These are phyloP conservation scores for Baudoinia panamericana DNA, from an alignment of 495 filamentous ascomycete genomes.

Conservation along the genomic window DNA sequence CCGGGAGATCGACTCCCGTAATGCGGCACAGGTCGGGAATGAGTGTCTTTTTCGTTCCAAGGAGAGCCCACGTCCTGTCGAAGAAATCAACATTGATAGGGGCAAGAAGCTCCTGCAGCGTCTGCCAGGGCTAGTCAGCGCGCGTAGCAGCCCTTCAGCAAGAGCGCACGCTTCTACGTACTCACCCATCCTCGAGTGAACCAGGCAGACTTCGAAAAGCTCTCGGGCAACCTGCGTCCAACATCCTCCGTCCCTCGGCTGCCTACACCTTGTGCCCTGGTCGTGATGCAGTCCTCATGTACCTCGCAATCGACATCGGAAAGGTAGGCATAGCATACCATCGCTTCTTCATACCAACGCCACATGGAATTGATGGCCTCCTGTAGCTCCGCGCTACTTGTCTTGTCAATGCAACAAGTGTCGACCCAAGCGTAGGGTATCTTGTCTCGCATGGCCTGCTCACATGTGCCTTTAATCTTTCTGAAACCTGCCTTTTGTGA, in stretches of 20 bases:
- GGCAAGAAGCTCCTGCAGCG: slow-evolving; percentile 18
- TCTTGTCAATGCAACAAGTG: slow-evolving; percentile 19
- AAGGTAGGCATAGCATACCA: slow-evolving; percentile 12
- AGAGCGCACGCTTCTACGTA: too few species aligned
- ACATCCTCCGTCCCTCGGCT: too few species aligned
- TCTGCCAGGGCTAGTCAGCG: too few species aligned
- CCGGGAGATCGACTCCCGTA: neutral
- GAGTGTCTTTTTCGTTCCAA: slow-evolving; percentile 5
- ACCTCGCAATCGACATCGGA: slow-evolving; percentile 1
- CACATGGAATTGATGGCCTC: slow-evolving; percentile 18
- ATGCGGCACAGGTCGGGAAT: neutral
- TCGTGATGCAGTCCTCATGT: neutral
- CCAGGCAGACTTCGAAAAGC: too few species aligned
- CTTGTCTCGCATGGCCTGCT: slow-evolving; percentile 1
- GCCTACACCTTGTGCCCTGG: too few species aligned
- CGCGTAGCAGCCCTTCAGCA: too few species aligned
- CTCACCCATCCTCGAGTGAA: too few species aligned
- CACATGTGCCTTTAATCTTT: neutral
- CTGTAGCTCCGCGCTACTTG: slow-evolving; percentile 2
- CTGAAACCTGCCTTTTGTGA: neutral
- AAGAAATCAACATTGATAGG: slow-evolving; percentile 5
- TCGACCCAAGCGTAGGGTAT: slow-evolving; percentile 7
- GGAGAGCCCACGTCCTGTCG: slow-evolving; percentile 1
- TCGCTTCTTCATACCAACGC: slow-evolving; percentile 4
- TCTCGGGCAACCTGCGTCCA: too few species aligned